phyloP scores from a whole-genome alignment of 1,284 basidiomycete genomes.

The Mycena citricolor region DNA sequence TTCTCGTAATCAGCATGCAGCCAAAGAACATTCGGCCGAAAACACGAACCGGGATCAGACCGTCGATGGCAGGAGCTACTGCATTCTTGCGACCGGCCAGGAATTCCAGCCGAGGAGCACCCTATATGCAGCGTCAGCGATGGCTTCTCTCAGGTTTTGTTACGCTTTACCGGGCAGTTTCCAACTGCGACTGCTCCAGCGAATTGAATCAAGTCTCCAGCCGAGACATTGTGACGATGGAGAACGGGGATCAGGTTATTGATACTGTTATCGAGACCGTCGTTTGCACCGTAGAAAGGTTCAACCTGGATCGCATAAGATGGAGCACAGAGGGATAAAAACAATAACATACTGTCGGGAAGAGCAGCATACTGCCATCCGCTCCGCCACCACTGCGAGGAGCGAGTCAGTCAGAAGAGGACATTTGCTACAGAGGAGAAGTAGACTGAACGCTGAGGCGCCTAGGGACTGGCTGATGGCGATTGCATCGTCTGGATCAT shows the following conservation, averaged over 20 bases:
- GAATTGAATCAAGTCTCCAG: slow-evolving; percentile 43
- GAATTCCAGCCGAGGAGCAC: slow-evolving; percentile 40
- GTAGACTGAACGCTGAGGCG: slow-evolving; percentile 1
- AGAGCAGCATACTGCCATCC: slow-evolving; percentile 41
- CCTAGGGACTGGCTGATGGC: slow-evolving; percentile 13
- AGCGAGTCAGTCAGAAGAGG: too few species aligned
- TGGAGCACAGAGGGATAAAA: neutral
- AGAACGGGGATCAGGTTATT: slow-evolving; percentile 33
- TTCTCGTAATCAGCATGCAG: neutral
- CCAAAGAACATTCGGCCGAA: neutral
- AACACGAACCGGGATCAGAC: slow-evolving; percentile 34
- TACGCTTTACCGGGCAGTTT: slow-evolving; percentile 45
- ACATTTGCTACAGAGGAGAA: neutral
- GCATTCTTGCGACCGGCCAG: slow-evolving; percentile 37
- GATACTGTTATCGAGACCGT: slow-evolving; percentile 38
- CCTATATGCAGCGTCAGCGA: too few species aligned
- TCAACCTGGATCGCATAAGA: slow-evolving; percentile 23
- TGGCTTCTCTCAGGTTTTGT: too few species aligned
- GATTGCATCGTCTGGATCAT: slow-evolving; percentile 13
- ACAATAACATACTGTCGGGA: slow-evolving; percentile 28
- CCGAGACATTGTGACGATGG: slow-evolving; percentile 34
- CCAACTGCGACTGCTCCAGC: slow-evolving; percentile 39
- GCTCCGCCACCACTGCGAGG: slow-evolving; percentile 38
- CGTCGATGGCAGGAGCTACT: slow-evolving; percentile 35
- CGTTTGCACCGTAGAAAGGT: slow-evolving; percentile 35